These are phyloP conservation scores for Coemansia sp. DNA, from an alignment of 192 early-diverging fungal genomes.

Conservation along the genomic window DNA sequence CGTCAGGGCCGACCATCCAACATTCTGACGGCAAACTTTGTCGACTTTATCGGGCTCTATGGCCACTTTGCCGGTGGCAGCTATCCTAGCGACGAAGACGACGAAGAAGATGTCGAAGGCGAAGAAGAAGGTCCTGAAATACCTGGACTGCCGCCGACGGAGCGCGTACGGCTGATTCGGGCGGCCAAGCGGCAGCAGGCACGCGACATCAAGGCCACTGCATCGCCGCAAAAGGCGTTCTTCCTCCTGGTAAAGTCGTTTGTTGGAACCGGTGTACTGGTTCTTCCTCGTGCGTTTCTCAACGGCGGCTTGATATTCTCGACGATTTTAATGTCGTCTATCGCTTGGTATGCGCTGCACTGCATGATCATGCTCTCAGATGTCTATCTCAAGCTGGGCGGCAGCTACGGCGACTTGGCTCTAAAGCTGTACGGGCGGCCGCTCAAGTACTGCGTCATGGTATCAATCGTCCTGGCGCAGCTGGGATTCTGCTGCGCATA, in stretches of 20 bases:
- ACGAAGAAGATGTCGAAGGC: slow-evolving; percentile 57
- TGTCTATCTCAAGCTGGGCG: slow-evolving; percentile 59
- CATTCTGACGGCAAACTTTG: slow-evolving; percentile 85
- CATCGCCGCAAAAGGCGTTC: slow-evolving; percentile 69
- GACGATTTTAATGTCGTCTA: slow-evolving; percentile 52
- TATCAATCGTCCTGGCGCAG: slow-evolving; percentile 74
- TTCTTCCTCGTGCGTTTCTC: slow-evolving; percentile 72
- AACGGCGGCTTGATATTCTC: slow-evolving; percentile 75
- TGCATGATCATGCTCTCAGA: slow-evolving; percentile 68
- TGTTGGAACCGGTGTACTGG: slow-evolving; percentile 77
- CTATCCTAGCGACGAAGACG: slow-evolving; percentile 77
- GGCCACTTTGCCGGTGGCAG: slow-evolving; percentile 95
- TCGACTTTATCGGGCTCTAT: slow-evolving; percentile 91
- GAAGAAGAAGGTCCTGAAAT: slow-evolving; percentile 12
- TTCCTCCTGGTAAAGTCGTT: slow-evolving; percentile 80
- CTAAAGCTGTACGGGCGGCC: slow-evolving; percentile 61
- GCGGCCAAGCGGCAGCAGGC: slow-evolving; percentile 11
- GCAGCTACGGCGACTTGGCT: slow-evolving; percentile 70
- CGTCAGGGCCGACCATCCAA: slow-evolving; percentile 61
- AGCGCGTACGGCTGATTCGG: slow-evolving; percentile 21
- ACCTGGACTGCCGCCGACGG: neutral
- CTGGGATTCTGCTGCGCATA: slow-evolving; percentile 89
- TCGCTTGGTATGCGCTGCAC: slow-evolving; percentile 64
- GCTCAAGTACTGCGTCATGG: slow-evolving; percentile 64
- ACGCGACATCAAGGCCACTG: slow-evolving; percentile 54